phyloP scores from a whole-genome alignment of 129 eudicot genomes.

The Escallonia rubra region DNA sequence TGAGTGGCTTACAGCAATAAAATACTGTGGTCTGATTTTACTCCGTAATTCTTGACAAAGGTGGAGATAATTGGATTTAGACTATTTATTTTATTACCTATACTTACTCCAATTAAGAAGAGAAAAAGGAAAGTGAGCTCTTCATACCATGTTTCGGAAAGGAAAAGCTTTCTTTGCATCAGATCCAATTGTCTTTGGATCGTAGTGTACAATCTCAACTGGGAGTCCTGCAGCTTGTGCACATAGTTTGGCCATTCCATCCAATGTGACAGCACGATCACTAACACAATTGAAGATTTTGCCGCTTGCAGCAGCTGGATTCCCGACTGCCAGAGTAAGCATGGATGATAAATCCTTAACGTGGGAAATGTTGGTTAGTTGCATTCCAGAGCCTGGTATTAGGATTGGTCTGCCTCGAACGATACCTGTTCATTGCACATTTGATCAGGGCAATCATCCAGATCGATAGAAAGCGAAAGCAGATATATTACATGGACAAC shows the following conservation, averaged over 20 bases:
- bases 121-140: slow-evolving; percentile 2
- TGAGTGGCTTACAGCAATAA: neutral
- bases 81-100: neutral
- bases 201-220: slow-evolving; percentile 85
- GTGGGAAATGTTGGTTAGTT: slow-evolving; percentile 86
- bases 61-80: neutral
- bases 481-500: neutral
- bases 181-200: slow-evolving; percentile 71
- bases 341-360: slow-evolving; percentile 91
- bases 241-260: slow-evolving; percentile 89
- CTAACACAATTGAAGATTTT: slow-evolving; percentile 91
- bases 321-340: slow-evolving; percentile 84
- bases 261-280: slow-evolving; percentile 94
- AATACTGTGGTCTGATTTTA: neutral
- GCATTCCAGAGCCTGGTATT: slow-evolving; percentile 99
- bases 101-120: neutral
- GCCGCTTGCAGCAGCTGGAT: slow-evolving; percentile 74
- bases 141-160: slow-evolving; percentile 85
- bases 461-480: neutral
- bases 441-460: too few relatives aligned
- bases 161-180: slow-evolving; percentile 99
- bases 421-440: slow-evolving; percentile 48
- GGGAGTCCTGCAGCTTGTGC: slow-evolving; percentile 88
- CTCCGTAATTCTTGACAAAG: neutral
- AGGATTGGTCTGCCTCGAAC: slow-evolving; percentile 84